phyloP scores from a whole-genome alignment of 2,329 filamentous ascomycete species.

The Nothopassalora personata region DNA sequence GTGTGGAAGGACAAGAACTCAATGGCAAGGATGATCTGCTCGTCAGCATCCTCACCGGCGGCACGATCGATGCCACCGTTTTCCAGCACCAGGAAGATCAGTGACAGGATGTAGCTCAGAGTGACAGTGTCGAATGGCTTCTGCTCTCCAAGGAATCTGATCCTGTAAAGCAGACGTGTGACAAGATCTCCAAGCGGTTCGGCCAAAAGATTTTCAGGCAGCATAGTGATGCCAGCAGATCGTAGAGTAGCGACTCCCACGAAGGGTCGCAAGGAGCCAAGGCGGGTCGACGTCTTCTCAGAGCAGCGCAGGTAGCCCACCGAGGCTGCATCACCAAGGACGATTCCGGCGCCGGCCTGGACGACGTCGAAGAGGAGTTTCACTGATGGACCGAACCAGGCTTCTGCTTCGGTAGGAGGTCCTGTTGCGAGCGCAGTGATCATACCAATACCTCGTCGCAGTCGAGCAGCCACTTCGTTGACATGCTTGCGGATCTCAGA shows the following conservation, averaged over 20 bases:
- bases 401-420: slow-evolving; percentile 78
- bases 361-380: slow-evolving; percentile 68
- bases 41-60: slow-evolving; percentile 70
- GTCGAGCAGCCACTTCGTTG: slow-evolving; percentile 60
- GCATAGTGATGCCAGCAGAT: slow-evolving; percentile 65
- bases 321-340: slow-evolving; percentile 75
- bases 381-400: slow-evolving; percentile 83
- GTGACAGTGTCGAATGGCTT: slow-evolving; percentile 87
- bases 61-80: slow-evolving; percentile 70
- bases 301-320: slow-evolving; percentile 75
- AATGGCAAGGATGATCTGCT: slow-evolving; percentile 81
- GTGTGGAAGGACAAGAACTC: slow-evolving; percentile 90
- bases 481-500: slow-evolving; percentile 70
- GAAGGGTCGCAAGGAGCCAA: slow-evolving; percentile 73
- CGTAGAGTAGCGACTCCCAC: slow-evolving; percentile 83
- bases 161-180: slow-evolving; percentile 81
- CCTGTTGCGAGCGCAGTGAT: slow-evolving; percentile 76
- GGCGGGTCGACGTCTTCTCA: slow-evolving; percentile 64
- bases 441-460: slow-evolving; percentile 80
- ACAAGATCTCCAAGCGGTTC: slow-evolving; percentile 78
- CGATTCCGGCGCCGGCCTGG: slow-evolving; percentile 70
- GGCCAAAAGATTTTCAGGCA: slow-evolving; percentile 66
- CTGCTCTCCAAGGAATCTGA: slow-evolving; percentile 87
- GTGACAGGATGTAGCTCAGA: slow-evolving; percentile 77
- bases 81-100: slow-evolving; percentile 72